These are phyloP conservation scores for Petasospora fabianii DNA, from an alignment of 1,139 yeast genomes.

Conservation along the genomic window DNA sequence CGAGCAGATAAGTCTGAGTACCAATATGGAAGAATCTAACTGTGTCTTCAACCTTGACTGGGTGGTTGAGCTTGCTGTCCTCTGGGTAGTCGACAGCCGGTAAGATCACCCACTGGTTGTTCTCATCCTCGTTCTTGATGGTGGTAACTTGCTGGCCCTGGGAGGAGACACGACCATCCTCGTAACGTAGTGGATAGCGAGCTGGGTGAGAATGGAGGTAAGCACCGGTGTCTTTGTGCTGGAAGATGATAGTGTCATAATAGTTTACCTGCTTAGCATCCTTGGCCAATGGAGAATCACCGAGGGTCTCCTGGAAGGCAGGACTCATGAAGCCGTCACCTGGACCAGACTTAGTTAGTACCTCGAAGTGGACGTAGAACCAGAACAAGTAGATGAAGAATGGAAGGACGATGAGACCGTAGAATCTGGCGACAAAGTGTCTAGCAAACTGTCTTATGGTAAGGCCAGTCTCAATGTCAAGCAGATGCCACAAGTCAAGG, in stretches of 20 bases:
- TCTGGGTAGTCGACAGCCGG: conserved; percentile 52
- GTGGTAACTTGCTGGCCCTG: conserved; percentile 95
- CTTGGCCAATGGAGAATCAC: conserved; percentile 74
- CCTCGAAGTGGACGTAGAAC: conserved; percentile 88
- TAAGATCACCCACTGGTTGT: conserved; percentile 84
- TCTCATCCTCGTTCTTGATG: conserved; percentile 51
- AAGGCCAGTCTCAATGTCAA: conserved; percentile 71
- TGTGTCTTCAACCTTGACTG: conserved; percentile 57
- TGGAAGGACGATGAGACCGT: conserved; percentile 74
- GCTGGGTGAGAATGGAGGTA: conserved; percentile 76
- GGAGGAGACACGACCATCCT: conserved; percentile 93
- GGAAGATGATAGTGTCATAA: conserved; percentile 70
- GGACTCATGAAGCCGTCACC: conserved; percentile 94
- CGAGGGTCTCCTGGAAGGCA: conserved; percentile 87
- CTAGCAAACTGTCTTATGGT: conserved; percentile 52
- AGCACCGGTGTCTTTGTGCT: conserved; percentile 72
- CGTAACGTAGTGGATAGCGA: conserved; percentile 84
- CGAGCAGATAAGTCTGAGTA: conserved; percentile 72
- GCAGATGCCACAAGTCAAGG: conserved; percentile 81
- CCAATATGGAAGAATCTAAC: conserved; percentile 79
- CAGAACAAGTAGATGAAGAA: conserved; percentile 80
- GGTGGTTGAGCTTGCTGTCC: conserved; percentile 38
- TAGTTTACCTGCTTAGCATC: conserved; percentile 71
- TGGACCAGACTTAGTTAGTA: conserved; percentile 84
- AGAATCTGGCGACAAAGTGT: conserved; percentile 76